These are phyloP conservation scores for Populus hybrid DNA, from an alignment of 441 rosid genomes.

Conservation along the genomic window DNA sequence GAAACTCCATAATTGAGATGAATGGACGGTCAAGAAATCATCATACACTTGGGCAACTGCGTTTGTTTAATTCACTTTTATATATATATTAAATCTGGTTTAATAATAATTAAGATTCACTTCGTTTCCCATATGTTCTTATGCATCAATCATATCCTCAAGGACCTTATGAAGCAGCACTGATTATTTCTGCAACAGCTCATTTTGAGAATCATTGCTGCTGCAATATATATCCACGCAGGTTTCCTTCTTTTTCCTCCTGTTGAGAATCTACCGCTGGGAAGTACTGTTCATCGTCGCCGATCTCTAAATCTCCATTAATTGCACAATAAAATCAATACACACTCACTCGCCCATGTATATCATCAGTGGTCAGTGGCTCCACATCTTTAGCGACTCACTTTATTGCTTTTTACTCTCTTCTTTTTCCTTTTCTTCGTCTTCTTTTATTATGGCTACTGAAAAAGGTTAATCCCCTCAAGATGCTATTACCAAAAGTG, in stretches of 20 bases:
- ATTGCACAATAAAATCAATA: no score
- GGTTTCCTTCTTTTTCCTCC: background rate
- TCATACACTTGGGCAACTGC: background rate
- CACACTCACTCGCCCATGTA: no score
- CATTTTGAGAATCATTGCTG: background rate
- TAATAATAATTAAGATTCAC: slow-evolving; percentile 8
- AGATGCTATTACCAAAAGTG: slow-evolving; percentile 7
- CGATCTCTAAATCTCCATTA: no score
- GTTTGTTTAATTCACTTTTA: background rate
- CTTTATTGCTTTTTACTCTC: background rate
- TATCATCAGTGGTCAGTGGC: no score
- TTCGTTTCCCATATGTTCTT: background rate
- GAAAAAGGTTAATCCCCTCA: slow-evolving; percentile 14
- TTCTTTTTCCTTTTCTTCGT: background rate
- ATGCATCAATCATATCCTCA: background rate
- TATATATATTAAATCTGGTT: background rate
- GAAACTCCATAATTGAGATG: background rate
- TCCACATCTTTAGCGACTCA: no score
- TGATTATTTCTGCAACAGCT: background rate
- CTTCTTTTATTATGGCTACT: slow-evolving; percentile 21
- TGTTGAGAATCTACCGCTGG: background rate
- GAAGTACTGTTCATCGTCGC: no score
- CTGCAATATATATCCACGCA: background rate
- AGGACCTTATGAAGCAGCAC: background rate
- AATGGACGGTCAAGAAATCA: slow-evolving; percentile 12